A percentile compares a stretch with the other conserved stretches of the same genome.
phyloP scores from a whole-genome alignment of 139 green algal genomes.

The Closterium sp. region DNA sequence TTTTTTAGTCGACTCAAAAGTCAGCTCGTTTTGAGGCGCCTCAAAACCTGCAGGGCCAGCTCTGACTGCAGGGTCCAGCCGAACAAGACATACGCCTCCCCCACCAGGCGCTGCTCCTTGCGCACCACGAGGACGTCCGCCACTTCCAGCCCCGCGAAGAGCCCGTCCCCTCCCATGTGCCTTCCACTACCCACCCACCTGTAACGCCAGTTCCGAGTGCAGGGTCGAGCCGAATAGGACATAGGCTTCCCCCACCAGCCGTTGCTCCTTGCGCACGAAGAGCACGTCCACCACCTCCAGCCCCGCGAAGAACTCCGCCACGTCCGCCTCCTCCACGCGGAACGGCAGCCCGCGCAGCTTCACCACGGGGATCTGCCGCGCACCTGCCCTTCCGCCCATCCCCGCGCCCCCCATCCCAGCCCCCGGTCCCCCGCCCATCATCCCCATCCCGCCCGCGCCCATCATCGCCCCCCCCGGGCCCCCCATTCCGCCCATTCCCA shows the following conservation, averaged over 20 bases:
- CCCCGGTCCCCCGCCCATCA: not conserved
- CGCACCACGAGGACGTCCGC: conserved; percentile 21
- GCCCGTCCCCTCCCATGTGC: conserved; percentile 42
- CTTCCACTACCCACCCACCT: not conserved
- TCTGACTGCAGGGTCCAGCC: conserved; percentile 18
- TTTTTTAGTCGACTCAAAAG: too few relatives aligned
- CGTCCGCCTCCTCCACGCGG: conserved; percentile 29
- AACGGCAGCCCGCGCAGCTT: conserved; percentile 54
- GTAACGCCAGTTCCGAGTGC: conserved; percentile 39
- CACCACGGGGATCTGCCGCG: conserved; percentile 43
- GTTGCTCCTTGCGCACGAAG: conserved; percentile 23
- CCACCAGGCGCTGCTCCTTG: conserved; percentile 25
- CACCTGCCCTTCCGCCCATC: not conserved
- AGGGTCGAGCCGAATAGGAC: conserved; percentile 36
- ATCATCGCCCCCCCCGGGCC: not conserved
- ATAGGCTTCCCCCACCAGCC: conserved; percentile 48
- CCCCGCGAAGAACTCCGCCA: conserved; percentile 50
- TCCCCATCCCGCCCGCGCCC: not conserved
- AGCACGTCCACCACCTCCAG: conserved; percentile 51
- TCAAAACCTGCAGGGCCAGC: conserved; percentile 24
- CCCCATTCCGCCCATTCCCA: not conserved
- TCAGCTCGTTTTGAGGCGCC: too few relatives aligned
- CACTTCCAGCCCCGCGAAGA: conserved; percentile 45
- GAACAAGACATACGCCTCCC: conserved; percentile 48
- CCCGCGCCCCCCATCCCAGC: not conserved